phyloP scores from a whole-genome alignment of 306 rosid genomes.

The apple (Malus domestica) region ASM211411v1 NC_041797.1:35355501-35356000 shows the following conservation, averaged over 20 bases:
- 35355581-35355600: slow-evolving; percentile 78
- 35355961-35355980: no score
- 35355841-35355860: no score
- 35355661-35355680: not conserved
- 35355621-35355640: not conserved
- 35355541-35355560: slow-evolving; percentile 44
- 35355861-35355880: no score
- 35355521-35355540: slow-evolving; percentile 35
- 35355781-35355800: no score
- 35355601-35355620: slow-evolving; percentile 84
- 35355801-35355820: no score
- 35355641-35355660: not conserved
- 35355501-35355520: slow-evolving; percentile 35
- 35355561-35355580: slow-evolving; percentile 65
- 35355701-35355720: not conserved
- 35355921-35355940: no score
- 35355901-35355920: no score
- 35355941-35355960: no score
- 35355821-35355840: no score
- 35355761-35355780: not conserved
- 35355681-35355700: not conserved
- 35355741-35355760: not conserved
- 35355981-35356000: not conserved
- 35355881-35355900: no score
- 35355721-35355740: not conserved